These are phyloP conservation scores for Alternaria novae-zelandiae DNA, from an alignment of 2,329 filamentous ascomycete genomes.

Conservation along the genomic window DNA sequence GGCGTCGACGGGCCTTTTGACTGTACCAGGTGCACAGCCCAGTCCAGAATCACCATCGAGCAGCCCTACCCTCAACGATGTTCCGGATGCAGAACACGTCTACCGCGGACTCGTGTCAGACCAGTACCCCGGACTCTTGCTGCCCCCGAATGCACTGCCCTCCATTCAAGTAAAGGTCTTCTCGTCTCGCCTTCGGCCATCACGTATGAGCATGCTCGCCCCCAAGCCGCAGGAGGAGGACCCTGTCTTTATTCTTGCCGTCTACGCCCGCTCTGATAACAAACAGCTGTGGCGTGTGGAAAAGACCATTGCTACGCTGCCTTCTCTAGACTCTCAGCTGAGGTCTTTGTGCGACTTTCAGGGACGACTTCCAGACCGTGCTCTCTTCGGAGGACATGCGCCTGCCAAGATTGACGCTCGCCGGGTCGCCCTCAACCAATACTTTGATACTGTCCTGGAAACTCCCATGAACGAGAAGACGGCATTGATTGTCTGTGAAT, in stretches of 20 bases:
- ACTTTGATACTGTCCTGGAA: constrained; percentile 85
- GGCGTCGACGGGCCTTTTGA: constrained; percentile 33
- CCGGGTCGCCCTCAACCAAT: constrained; percentile 78
- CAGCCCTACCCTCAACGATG: constrained; percentile 31
- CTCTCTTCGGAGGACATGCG: constrained; percentile 88
- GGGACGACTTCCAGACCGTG: constrained; percentile 80
- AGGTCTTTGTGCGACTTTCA: constrained; percentile 75
- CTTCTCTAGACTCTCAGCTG: constrained; percentile 81
- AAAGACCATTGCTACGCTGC: constrained; percentile 83
- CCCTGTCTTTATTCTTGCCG: constrained; percentile 88
- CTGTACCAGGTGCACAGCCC: constrained; percentile 40
- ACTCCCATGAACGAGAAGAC: constrained; percentile 78
- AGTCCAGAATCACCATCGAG: constrained; percentile 43
- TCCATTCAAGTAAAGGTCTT: constrained; percentile 86
- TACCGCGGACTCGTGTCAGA: constrained; percentile 82
- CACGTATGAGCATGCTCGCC: constrained; percentile 81
- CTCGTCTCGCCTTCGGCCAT: constrained; percentile 93
- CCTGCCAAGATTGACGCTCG: constrained; percentile 92
- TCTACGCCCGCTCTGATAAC: constrained; percentile 77
- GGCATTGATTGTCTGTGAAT: constrained; percentile 83
- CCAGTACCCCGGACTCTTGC: constrained; percentile 82
- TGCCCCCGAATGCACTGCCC: constrained; percentile 87
- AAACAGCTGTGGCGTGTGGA: constrained; percentile 92
- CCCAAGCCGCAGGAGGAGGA: constrained; percentile 85
- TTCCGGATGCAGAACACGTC: constrained; percentile 58